Conservation (phyloP, 2,329 filamentous ascomycete genomes). For the Aspergillus arachidicola region DNA sequence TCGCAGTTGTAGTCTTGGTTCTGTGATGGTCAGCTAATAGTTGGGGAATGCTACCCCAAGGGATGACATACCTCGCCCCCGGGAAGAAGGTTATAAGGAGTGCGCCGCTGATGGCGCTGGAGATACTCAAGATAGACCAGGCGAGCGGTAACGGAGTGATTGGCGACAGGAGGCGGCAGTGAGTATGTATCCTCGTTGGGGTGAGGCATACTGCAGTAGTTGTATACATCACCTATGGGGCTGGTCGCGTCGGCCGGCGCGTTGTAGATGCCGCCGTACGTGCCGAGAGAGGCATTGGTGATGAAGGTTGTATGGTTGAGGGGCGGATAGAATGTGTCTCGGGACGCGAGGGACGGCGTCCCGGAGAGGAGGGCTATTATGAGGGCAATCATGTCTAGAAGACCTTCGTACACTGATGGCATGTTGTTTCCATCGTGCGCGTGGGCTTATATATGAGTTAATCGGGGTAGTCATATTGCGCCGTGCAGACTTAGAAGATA, state of each 20-base stretch:
- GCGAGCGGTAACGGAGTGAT: slow-evolving; percentile 29
- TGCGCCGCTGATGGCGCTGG: slow-evolving; percentile 42
- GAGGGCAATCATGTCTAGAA: slow-evolving; percentile 20
- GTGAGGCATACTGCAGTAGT: slow-evolving; percentile 46
- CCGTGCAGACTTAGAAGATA: background rate
- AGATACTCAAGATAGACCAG: slow-evolving; percentile 44
- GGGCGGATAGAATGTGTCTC: slow-evolving; percentile 38
- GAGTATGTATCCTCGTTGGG: slow-evolving; percentile 36
- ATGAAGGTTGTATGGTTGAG: slow-evolving; percentile 44
- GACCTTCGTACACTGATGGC: slow-evolving; percentile 15
- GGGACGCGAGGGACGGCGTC: slow-evolving; percentile 11
- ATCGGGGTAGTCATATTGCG: too few relatives aligned
- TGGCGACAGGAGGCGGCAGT: slow-evolving; percentile 31
- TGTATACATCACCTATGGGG: slow-evolving; percentile 35
- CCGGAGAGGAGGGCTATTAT: slow-evolving; percentile 14
- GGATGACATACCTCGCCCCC: slow-evolving; percentile 36
- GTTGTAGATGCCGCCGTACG: slow-evolving; percentile 41
- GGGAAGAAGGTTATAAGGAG: slow-evolving; percentile 44
- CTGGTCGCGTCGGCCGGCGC: slow-evolving; percentile 27
- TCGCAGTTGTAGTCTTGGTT: slow-evolving; percentile 43
- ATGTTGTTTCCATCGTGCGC: slow-evolving; percentile 4
- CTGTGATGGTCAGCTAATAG: slow-evolving; percentile 20
- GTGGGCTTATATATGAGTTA: background rate
- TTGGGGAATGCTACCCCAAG: background rate
- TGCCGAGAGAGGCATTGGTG: slow-evolving; percentile 36